These are phyloP conservation scores for Phialophora macrospora DNA, from an alignment of 2,329 filamentous ascomycete genomes.

Conservation along the genomic window DNA sequence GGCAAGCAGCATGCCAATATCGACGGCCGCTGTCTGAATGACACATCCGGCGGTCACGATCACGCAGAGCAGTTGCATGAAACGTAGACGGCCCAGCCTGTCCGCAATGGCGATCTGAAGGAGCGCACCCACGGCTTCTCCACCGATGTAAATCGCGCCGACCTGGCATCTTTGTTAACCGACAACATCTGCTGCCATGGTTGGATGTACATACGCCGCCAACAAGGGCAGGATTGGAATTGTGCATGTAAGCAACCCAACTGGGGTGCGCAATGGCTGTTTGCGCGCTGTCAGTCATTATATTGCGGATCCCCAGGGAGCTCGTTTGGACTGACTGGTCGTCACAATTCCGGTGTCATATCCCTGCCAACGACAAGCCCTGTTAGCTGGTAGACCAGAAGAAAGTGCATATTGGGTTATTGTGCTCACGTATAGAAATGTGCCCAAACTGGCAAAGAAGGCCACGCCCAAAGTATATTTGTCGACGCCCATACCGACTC, in stretches of 20 bases:
- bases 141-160: conserved; percentile 64
- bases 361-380: conserved; percentile 48
- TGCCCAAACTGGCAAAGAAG: conserved; percentile 13
- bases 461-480: conserved; percentile 13
- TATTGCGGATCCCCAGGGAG: conserved; percentile 36
- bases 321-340: conserved; percentile 52
- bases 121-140: conserved; percentile 61
- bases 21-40: conserved; percentile 64
- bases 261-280: conserved; percentile 61
- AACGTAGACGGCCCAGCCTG: conserved; percentile 57
- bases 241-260: conserved; percentile 63
- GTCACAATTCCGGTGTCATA: conserved; percentile 66
- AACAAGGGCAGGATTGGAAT: conserved; percentile 46
- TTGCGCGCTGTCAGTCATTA: conserved; percentile 33
- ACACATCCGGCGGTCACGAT: conserved; percentile 72
- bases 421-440: conserved; percentile 12
- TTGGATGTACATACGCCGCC: conserved; percentile 15
- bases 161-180: conserved; percentile 52
- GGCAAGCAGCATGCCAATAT: conserved; percentile 67
- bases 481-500: conserved; percentile 5
- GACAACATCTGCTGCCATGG: background rate
- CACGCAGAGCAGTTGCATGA: conserved; percentile 61
- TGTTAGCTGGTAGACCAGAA: conserved; percentile 3
- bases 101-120: conserved; percentile 60
- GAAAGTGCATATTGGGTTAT: background rate